These are phyloP conservation scores for Debaryomyces coudertii DNA, from an alignment of 1,139 yeast species.

Conservation along the genomic window DNA sequence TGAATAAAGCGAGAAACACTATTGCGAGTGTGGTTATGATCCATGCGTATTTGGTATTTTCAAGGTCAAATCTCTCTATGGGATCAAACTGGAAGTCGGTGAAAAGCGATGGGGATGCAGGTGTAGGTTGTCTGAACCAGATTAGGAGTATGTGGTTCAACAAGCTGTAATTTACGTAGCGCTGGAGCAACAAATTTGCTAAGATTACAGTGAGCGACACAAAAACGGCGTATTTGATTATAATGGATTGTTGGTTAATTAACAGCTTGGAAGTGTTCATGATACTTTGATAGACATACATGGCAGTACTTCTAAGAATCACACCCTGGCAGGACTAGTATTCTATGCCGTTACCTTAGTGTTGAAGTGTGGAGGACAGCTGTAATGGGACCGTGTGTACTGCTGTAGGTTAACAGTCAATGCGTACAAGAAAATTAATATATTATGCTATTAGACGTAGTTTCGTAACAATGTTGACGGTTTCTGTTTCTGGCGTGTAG, in stretches of 20 bases:
- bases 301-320: neutral
- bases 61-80: conserved; percentile 28
- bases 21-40: conserved; percentile 15
- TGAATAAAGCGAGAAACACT: conserved; percentile 4
- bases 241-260: neutral
- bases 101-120: conserved; percentile 1
- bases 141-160: neutral
- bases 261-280: neutral
- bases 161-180: neutral
- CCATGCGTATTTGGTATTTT: conserved; percentile 25
- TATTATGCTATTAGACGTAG: too few species aligned
- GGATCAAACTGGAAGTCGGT: conserved; percentile 23
- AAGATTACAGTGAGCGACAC: conserved; percentile 1
- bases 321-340: neutral
- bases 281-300: neutral
- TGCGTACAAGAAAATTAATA: neutral
- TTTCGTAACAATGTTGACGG: too few species aligned
- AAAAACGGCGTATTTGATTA: conserved; percentile 5
- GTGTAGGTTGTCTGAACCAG: neutral
- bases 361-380: neutral
- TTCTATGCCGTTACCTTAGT: neutral
- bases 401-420: too few species aligned
- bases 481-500: too few species aligned
- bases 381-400: neutral
- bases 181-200: neutral